Evolutionary conservation across 305 asterid species (phyloP).

Genomic region (Galium porrigens): DNA sequence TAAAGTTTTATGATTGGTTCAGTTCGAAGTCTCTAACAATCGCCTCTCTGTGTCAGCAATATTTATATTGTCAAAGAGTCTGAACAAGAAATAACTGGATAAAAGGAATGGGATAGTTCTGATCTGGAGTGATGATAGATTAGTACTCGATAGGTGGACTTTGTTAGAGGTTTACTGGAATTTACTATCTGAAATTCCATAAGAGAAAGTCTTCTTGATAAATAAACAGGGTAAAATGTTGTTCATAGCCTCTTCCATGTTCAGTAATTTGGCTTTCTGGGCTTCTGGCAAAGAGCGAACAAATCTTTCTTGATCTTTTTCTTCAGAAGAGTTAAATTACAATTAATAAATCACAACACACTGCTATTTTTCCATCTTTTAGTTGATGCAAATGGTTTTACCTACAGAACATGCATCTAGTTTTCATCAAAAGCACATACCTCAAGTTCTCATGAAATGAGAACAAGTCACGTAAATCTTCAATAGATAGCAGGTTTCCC

Average conservation of each 20-base stretch:
- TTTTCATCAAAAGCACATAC: constrained; percentile 28
- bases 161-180: not conserved
- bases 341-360: not conserved
- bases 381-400: not conserved
- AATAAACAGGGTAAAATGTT: not conserved
- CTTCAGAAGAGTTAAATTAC: not conserved
- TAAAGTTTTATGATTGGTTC: not conserved
- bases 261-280: not conserved
- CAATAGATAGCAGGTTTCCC: constrained; percentile 80
- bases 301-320: not conserved
- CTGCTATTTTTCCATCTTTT: not conserved
- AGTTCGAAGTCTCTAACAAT: not conserved
- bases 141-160: not conserved
- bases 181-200: not conserved
- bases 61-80: not conserved
- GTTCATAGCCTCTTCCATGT: not conserved
- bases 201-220: not conserved
- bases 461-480: constrained; percentile 88
- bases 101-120: not conserved
- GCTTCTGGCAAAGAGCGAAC: not conserved
- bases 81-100: not conserved
- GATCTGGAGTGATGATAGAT: not conserved
- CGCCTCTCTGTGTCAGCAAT: not conserved
- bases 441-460: constrained; percentile 60
- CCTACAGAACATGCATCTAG: not conserved